phyloP scores from a whole-genome alignment of 352 stramenopile genomes.

The Phytophthora chlamydospora region DNA sequence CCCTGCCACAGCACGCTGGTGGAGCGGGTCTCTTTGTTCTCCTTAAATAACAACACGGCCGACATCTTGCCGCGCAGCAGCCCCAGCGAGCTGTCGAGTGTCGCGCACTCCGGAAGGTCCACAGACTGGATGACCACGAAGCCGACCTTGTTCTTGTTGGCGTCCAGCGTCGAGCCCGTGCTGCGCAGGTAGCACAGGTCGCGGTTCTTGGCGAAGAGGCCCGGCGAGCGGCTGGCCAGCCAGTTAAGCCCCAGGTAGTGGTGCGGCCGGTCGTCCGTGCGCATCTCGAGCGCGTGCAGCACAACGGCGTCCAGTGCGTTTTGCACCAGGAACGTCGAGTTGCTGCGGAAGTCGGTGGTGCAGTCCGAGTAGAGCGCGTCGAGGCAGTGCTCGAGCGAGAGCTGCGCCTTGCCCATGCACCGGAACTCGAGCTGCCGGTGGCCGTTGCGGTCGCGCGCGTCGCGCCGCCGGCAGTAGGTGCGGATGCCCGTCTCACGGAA shows the following conservation, averaged over 20 bases:
- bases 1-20: conserved; percentile 69
- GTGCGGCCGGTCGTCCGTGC: conserved; percentile 46
- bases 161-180: conserved; percentile 54
- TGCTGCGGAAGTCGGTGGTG: conserved; percentile 62
- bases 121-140: conserved; percentile 68
- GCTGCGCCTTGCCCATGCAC: conserved; percentile 61
- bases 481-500: conserved; percentile 71
- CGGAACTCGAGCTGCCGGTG: conserved; percentile 61
- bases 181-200: conserved; percentile 68
- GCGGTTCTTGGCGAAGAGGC: conserved; percentile 65
- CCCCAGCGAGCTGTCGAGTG: conserved; percentile 56
- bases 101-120: conserved; percentile 55
- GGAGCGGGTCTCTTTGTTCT: conserved; percentile 41
- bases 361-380: conserved; percentile 66
- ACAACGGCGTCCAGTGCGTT: conserved; percentile 67
- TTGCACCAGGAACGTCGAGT: conserved; percentile 60
- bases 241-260: conserved; percentile 78
- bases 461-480: conserved; percentile 56
- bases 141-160: conserved; percentile 50
- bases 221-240: conserved; percentile 46
- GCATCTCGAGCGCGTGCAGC: conserved; percentile 53
- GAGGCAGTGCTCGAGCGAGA: conserved; percentile 56
- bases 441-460: conserved; percentile 40
- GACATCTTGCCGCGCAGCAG: conserved; percentile 61
- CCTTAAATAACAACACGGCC: conserved; percentile 64